A percentile compares a stretch with the other conserved stretches of the same genome.
These are phyloP conservation scores for Coemansia sp. DNA, from an alignment of 192 early-diverging fungal species.

Conservation along the genomic window DNA sequence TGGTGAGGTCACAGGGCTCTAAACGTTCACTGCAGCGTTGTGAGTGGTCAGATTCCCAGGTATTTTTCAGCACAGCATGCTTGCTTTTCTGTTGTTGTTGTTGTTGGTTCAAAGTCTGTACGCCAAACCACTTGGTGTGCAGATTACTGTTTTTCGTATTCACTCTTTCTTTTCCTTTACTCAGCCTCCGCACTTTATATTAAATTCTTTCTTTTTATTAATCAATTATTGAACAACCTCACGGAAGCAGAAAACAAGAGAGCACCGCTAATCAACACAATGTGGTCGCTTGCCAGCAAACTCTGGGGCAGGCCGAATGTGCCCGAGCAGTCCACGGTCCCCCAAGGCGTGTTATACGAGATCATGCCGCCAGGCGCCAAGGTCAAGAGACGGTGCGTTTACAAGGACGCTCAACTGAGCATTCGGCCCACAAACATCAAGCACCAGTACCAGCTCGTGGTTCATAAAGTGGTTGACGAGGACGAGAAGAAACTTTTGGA, in stretches of 20 bases:
- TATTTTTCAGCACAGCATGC: too few species aligned
- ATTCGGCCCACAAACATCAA: constrained; percentile 66
- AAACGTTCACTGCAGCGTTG: too few species aligned
- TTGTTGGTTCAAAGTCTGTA: too few species aligned
- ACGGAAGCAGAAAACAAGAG: background rate
- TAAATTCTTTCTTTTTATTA: too few species aligned
- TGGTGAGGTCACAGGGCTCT: too few species aligned
- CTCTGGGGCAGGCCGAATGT: constrained; percentile 61
- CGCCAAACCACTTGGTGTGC: too few species aligned
- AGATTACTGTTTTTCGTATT: too few species aligned
- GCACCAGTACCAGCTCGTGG: constrained; percentile 75
- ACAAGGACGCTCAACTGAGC: constrained; percentile 64
- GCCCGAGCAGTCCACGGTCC: constrained; percentile 61
- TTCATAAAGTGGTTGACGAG: constrained; percentile 74
- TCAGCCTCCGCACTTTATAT: too few species aligned
- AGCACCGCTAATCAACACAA: constrained; percentile 58
- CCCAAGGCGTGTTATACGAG: constrained; percentile 67
- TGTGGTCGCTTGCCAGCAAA: constrained; percentile 63
- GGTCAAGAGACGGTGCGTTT: constrained; percentile 58
- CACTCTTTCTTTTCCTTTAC: too few species aligned
- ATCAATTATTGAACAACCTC: too few species aligned
- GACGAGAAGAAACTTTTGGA: constrained; percentile 69
- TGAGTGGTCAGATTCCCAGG: too few species aligned
- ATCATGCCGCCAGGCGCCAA: constrained; percentile 49
- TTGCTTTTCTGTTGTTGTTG: too few species aligned